phyloP scores from a whole-genome alignment of 495 filamentous ascomycete genomes.

The Parathielavia appendiculata region DNA sequence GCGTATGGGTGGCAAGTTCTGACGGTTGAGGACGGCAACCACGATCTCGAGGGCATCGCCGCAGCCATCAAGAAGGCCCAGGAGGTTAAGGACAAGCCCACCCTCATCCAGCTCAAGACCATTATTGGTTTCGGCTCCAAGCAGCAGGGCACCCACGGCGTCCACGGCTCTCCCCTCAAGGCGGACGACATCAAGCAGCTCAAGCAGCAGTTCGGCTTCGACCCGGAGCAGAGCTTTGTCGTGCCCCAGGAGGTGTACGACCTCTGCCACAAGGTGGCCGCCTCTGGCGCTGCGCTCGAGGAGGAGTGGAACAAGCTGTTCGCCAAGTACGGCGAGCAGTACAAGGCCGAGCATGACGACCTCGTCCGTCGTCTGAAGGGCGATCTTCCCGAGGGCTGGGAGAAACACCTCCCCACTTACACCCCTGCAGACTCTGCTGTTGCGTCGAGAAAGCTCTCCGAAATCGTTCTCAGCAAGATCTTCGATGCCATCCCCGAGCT shows the following conservation, averaged over 20 bases:
- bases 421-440: constrained; percentile 79
- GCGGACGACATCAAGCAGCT: constrained; percentile 84
- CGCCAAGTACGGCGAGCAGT: constrained; percentile 72
- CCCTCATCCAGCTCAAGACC: constrained; percentile 93
- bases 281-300: constrained; percentile 83
- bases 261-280: constrained; percentile 71
- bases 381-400: constrained; percentile 92
- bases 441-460: constrained; percentile 92
- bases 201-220: constrained; percentile 92
- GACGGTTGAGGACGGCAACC: constrained; percentile 83
- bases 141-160: constrained; percentile 86
- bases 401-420: constrained; percentile 89
- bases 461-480: constrained; percentile 86
- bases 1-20: constrained; percentile 94
- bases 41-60: constrained; percentile 84
- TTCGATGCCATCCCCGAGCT: constrained; percentile 81
- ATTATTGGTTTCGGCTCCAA: constrained; percentile 97
- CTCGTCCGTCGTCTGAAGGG: constrained; percentile 74
- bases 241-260: constrained; percentile 96
- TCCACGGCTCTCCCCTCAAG: constrained; percentile 95
- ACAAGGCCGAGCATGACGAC: constrained; percentile 72
- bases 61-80: constrained; percentile 78
- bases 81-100: constrained; percentile 90
- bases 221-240: constrained; percentile 87
- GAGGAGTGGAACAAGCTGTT: constrained; percentile 94